Evolutionary conservation across 2,329 filamentous ascomycete genomes (phyloP), one percentile per base, ranked within the genome.

Genomic region (Paraconiothyrium sp.): DNA sequence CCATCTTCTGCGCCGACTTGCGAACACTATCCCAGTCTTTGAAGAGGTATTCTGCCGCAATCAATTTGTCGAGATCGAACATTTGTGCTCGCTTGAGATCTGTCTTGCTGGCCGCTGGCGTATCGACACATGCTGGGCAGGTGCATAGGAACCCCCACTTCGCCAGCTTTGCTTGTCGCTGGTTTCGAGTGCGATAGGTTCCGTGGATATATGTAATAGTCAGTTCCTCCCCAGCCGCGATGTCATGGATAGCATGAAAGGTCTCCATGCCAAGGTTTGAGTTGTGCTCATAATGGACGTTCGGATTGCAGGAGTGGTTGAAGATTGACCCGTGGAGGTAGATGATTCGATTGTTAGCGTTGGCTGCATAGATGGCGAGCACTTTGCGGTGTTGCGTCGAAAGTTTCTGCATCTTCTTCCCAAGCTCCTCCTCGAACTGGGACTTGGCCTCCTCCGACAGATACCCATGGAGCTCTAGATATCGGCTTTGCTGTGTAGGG

Each of bases 251-350:
- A 11, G 73, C 72, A 54, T 75, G 74, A 34, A 75, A 60, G 2
- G 72, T 73, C 41, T 63, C 55, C 34, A 55, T 67, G 30, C 64
- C 54, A 13, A 73, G 60, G 11, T 54, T 55, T 1, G 67, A 57
- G 51, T 76, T 75, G 69, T 66, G 76, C 13, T 59, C 58, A 49
- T 68, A 64, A 43, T 74, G 64, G 7, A 71, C 61, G 49, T 76
- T 77, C 4, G 68, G 73, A 9, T 65, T 63, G 59, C 74, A 77
- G 13, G 67, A 71, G 54, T 77, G 74, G 57, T 77, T 76, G 58
- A 76, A 64, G 11, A 69, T 67, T 22, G 65, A 67, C 34, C 65
- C 62, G 10, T 68, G 62, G 47, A 71, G 74, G 32, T 71, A 66
- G 3, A 63, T 52, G n/a, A 49, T 48, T 3, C 46, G 30, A 14